Evolutionary conservation across 352 stramenopile genomes (phyloP), one percentile per base, ranked within the genome.

Genomic region (Phytopythium sindhum): DNA sequence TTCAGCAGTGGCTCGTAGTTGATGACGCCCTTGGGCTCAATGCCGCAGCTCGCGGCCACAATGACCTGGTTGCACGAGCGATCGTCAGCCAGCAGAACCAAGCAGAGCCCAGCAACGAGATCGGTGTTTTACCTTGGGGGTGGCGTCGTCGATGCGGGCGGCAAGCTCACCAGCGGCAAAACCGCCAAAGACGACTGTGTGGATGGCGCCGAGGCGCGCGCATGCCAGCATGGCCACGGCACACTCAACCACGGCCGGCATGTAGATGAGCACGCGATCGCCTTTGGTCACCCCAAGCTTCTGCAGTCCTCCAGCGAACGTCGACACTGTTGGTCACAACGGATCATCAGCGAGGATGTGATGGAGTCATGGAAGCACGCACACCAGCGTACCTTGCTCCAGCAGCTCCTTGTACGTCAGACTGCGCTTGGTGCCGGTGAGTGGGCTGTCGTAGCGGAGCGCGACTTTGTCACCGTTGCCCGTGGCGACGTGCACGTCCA

Each of bases 141-240:
- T 81, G 14, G 77, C 84, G 67, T 96, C 88, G 44, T 91, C 74
- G 59, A 97, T 96, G 41, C 91, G 77, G 10, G 74, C 76, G 12
- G 86, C 86, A n/a, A 97, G 69, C 67, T 96, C 90, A 21, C 88
- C 67, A 26, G 87, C 70, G 4, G 89, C 87, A 74, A 97, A 98
- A 0, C 91, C 91, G 24, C 88, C 90, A 62, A 97, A 97, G 23
- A 97, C 90, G 1, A 97, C 91, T 35, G 79, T 91, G 77, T 99
- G 97, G 6, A 98, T 77, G 19, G 95, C 96, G 24, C 97, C 97
- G 57, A 99, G 97, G 19, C 97, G 84, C 14, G 95, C 88, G 68
- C 97, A 99, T 1, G 97, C 97, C n/a, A 99, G 80, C 96, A 99
- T 99, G 23, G 92, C 96, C 61, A 99, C 91, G 24, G 90, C 90